Evolutionary conservation across 768 basidiomycete genomes (phyloP), one percentile per base, ranked within the genome.

Genomic region (Phylloporus sp.): DNA sequence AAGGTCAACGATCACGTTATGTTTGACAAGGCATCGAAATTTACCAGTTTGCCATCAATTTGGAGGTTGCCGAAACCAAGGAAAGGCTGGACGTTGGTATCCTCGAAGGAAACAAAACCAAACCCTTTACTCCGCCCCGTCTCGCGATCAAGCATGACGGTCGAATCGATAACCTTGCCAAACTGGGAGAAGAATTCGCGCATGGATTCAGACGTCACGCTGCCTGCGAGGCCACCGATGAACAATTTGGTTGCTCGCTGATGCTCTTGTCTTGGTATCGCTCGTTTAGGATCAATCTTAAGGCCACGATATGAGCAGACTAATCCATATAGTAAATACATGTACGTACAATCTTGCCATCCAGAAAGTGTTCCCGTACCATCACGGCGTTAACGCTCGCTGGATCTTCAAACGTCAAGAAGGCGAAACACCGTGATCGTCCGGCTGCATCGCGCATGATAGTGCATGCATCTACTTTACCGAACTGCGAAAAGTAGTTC

Each of bases 261-360:
- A 62, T 97, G 95, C 54, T 98, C 97, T 68, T 95, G 90, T 55
- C 95, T 81, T 10, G 97, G 97, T 58, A 98, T 97, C 2, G 97
- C 97, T 49, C 95, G 85, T 74, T 99, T 99, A n/a, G 97, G 97
- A 65, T 99, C 97, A 68, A 99, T 99, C 95, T 99, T 70, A 23
- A 47, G 18, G 45, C 16, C 66, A 48, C 35, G 34, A 20, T 13
- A 70, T 68, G 57, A 67, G 60, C 36, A 22, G 34, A 43, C 40
- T 49, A 43, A 36, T 49, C 45, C 54, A 44, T 38, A 39, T 48
- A 45, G 39, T 49, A 54, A 36, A 60, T 52, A 56, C 41, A 49
- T 58, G 58, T 67, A 65, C 93, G 71, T 70, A 97, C 97, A 60
- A 93, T 91, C 77, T 98, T 98, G 50, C 97, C 97, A 67, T 99